These are phyloP conservation scores for Talaromyces nanjingensis DNA, from an alignment of 495 filamentous ascomycete species.

Conservation along the genomic window DNA sequence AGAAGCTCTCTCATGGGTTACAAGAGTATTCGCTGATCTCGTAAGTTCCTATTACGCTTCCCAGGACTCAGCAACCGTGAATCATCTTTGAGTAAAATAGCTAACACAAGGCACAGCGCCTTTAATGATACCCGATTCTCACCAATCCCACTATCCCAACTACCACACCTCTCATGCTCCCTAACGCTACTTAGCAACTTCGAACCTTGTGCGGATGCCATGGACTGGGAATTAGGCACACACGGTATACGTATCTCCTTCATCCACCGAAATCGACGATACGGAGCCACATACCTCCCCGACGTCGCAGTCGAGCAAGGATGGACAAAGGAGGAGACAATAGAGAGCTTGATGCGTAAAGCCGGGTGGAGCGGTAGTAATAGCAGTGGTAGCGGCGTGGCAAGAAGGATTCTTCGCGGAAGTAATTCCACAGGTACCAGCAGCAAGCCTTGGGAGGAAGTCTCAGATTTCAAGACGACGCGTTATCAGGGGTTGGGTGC, in stretches of 20 bases:
- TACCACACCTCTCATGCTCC: slow-evolving; percentile 60
- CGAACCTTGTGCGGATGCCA: slow-evolving; percentile 58
- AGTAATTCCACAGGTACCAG: slow-evolving; percentile 13
- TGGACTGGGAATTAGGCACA: slow-evolving; percentile 80
- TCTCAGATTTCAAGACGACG: slow-evolving; percentile 63
- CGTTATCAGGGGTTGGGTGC: slow-evolving; percentile 76
- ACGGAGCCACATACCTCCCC: slow-evolving; percentile 78
- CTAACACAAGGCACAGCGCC: slow-evolving; percentile 43
- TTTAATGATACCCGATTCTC: slow-evolving; percentile 81
- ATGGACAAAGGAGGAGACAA: slow-evolving; percentile 90
- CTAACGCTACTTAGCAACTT: slow-evolving; percentile 74
- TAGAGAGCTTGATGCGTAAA: slow-evolving; percentile 88
- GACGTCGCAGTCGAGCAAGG: slow-evolving; percentile 89
- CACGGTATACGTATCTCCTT: slow-evolving; percentile 82
- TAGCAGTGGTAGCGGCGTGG: slow-evolving; percentile 43
- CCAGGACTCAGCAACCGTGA: not conserved
- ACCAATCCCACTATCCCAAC: slow-evolving; percentile 60
- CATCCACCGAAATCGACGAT: slow-evolving; percentile 52
- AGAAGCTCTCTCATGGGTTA: slow-evolving; percentile 65
- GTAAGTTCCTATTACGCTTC: slow-evolving; percentile 36
- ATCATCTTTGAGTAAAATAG: not conserved
- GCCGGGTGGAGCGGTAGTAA: slow-evolving; percentile 64
- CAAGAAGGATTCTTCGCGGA: slow-evolving; percentile 33
- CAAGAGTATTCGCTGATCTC: slow-evolving; percentile 79
- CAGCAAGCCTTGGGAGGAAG: slow-evolving; percentile 57